Percentiles rank a stretch among this genome's conserved stretches.
phyloP scores from a whole-genome alignment of 2,329 filamentous ascomycete species.

The Neoarthrinium moseri region DNA sequence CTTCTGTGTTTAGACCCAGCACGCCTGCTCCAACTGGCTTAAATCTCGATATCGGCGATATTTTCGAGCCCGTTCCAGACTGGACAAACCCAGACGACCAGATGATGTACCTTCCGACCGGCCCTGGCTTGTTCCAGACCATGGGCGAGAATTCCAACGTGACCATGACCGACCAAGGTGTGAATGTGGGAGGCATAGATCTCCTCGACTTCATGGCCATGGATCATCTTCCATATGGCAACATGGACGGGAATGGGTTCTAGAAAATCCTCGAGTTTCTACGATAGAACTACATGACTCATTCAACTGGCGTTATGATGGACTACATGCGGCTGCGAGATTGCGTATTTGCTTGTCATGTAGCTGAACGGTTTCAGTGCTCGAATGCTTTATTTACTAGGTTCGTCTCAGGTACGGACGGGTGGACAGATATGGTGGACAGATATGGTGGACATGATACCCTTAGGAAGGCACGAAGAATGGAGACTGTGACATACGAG shows the following conservation, averaged over 20 bases:
- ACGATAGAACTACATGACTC: too few relatives aligned
- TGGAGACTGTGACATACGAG: too few relatives aligned
- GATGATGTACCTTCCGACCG: conserved; percentile 67
- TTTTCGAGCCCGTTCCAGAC: conserved; percentile 43
- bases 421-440: neutral
- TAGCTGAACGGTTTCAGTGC: neutral
- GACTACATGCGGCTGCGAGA: too few relatives aligned
- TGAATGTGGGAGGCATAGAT: conserved; percentile 66
- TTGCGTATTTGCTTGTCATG: neutral
- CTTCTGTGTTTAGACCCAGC: conserved; percentile 47
- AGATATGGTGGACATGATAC: neutral
- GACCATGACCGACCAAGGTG: conserved; percentile 65
- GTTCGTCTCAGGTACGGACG: neutral
- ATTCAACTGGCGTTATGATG: too few relatives aligned
- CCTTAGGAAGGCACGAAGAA: too few relatives aligned
- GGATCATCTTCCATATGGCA: conserved; percentile 40
- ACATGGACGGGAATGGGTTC: neutral
- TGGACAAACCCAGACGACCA: conserved; percentile 57
- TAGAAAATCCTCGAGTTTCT: neutral
- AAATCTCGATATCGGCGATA: conserved; percentile 32
- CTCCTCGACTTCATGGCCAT: conserved; percentile 68
- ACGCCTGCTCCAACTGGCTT: conserved; percentile 39
- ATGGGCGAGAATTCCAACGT: conserved; percentile 56
- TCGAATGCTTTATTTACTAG: neutral
- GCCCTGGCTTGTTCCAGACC: conserved; percentile 64